A percentile compares a stretch with the other conserved stretches of the same genome.
Conservation (phyloP, 352 stramenopile species). For the Halophytophthora polymorphica region DNA sequence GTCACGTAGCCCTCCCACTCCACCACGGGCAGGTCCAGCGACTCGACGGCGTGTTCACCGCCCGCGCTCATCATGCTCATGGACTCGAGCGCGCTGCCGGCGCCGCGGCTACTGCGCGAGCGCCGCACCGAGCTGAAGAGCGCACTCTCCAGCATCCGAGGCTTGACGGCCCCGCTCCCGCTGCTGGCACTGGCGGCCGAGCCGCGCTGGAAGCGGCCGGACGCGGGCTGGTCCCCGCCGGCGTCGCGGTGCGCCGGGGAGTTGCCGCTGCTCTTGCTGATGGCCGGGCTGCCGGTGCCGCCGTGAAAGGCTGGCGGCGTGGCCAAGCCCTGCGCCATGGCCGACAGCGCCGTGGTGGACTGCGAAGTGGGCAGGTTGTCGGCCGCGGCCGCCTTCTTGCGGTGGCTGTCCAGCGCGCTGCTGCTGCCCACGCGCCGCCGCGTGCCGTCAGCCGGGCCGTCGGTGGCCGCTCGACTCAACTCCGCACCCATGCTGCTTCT, state of each 20-base stretch:
- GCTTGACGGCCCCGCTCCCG: conserved; percentile 43
- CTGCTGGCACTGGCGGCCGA: conserved; percentile 34
- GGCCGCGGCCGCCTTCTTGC: conserved; percentile 23
- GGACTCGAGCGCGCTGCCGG: conserved; percentile 5
- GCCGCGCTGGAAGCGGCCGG: conserved; percentile 13
- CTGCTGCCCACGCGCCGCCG: conserved; percentile 71
- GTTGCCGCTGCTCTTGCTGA: background rate
- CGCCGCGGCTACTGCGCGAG: conserved; percentile 37
- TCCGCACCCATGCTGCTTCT: conserved; percentile 54
- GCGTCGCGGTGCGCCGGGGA: background rate
- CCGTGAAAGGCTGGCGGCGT: background rate
- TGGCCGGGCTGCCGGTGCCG: background rate
- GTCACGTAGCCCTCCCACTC: conserved; percentile 91
- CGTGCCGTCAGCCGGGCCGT: conserved; percentile 22
- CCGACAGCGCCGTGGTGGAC: conserved; percentile 55
- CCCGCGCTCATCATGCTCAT: conserved; percentile 5
- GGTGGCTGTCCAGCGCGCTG: conserved; percentile 48
- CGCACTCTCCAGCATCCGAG: conserved; percentile 34
- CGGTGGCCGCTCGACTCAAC: conserved; percentile 49
- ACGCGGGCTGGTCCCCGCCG: conserved; percentile 17
- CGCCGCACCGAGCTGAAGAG: conserved; percentile 61
- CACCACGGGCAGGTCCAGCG: conserved; percentile 80
- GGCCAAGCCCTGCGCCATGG: conserved; percentile 25
- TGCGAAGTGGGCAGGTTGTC: conserved; percentile 39
- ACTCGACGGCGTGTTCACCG: conserved; percentile 69